Evolutionary conservation across 2,329 filamentous ascomycete species (phyloP).

Genomic region (Fusarium austroafricanum): DNA sequence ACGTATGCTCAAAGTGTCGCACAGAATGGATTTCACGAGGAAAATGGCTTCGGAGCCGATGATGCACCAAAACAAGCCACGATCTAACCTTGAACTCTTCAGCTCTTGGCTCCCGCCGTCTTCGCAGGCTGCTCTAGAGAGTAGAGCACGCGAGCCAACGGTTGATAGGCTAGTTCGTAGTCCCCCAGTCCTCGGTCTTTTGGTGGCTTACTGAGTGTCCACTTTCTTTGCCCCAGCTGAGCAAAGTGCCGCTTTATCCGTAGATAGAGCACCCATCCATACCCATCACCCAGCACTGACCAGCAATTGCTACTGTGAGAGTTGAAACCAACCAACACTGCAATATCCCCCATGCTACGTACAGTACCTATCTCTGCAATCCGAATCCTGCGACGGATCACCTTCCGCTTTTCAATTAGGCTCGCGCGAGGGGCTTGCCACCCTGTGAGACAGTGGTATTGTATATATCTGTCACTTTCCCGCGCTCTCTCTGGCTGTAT

Average conservation of each 20-base stretch:
- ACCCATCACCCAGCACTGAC: background rate
- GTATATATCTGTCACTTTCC: constrained; percentile 23
- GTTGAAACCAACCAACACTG: constrained; percentile 1
- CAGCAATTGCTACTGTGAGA: constrained; percentile 14
- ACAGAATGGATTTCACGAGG: background rate
- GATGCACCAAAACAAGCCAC: background rate
- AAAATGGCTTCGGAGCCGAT: constrained; percentile 5
- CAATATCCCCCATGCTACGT: no score
- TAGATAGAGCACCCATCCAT: constrained; percentile 11
- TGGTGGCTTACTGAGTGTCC: constrained; percentile 10
- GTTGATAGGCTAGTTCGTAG: constrained; percentile 17
- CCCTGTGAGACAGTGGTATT: background rate
- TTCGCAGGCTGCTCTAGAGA: no score
- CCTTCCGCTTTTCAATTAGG: constrained; percentile 37
- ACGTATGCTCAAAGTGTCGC: no score
- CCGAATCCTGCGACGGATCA: constrained; percentile 10
- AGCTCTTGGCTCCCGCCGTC: constrained; percentile 7
- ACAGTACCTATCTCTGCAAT: background rate
- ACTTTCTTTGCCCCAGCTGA: constrained; percentile 30
- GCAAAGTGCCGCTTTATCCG: constrained; percentile 38
- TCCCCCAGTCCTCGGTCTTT: background rate
- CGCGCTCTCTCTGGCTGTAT: background rate
- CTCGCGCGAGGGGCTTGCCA: constrained; percentile 8
- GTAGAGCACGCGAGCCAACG: constrained; percentile 17
- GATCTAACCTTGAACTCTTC: background rate